phyloP scores from a whole-genome alignment of 75 land plant genomes.

The Gnetum montanum region DNA sequence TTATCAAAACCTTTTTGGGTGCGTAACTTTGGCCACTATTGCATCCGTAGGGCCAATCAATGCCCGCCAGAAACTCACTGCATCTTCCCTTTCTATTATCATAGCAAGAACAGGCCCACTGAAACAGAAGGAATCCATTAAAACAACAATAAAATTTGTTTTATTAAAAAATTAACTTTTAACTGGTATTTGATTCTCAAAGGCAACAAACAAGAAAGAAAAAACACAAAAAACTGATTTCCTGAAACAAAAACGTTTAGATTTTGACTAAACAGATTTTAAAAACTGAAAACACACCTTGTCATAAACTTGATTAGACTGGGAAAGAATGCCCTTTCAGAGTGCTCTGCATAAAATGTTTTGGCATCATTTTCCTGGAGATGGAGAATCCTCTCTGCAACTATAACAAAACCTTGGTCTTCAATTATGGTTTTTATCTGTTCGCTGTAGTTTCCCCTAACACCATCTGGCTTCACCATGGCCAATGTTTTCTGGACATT shows the following conservation, averaged over 20 bases:
- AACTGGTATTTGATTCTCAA: too few relatives aligned
- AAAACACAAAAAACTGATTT: too few relatives aligned
- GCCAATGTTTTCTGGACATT: slow-evolving; percentile 62
- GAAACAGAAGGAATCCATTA: neutral
- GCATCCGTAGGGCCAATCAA: slow-evolving; percentile 86
- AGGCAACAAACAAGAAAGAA: too few relatives aligned
- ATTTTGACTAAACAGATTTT: too few relatives aligned
- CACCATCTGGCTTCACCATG: slow-evolving; percentile 82
- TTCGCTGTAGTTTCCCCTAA: slow-evolving; percentile 33
- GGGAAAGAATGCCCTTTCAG: slow-evolving; percentile 50
- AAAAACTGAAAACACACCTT: too few relatives aligned
- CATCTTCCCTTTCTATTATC: slow-evolving; percentile 67
- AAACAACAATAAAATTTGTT: too few relatives aligned
- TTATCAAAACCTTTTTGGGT: slow-evolving; percentile 68
- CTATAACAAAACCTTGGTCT: slow-evolving; percentile 46
- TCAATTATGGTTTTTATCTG: slow-evolving; percentile 33
- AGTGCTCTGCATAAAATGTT: slow-evolving; percentile 65
- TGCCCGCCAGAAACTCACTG: slow-evolving; percentile 68
- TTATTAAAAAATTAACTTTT: too few relatives aligned
- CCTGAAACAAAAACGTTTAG: too few relatives aligned
- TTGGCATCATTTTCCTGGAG: slow-evolving; percentile 37
- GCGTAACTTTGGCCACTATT: slow-evolving; percentile 44
- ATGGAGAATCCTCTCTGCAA: slow-evolving; percentile 23
- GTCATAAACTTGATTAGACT: slow-evolving; percentile 68
- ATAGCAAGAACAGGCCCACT: slow-evolving; percentile 79